Percentiles rank a stretch among this genome's conserved stretches.
These are phyloP conservation scores for Dipteronia sinensis DNA, from an alignment of 345 rosid genomes.

Conservation along the genomic window DNA sequence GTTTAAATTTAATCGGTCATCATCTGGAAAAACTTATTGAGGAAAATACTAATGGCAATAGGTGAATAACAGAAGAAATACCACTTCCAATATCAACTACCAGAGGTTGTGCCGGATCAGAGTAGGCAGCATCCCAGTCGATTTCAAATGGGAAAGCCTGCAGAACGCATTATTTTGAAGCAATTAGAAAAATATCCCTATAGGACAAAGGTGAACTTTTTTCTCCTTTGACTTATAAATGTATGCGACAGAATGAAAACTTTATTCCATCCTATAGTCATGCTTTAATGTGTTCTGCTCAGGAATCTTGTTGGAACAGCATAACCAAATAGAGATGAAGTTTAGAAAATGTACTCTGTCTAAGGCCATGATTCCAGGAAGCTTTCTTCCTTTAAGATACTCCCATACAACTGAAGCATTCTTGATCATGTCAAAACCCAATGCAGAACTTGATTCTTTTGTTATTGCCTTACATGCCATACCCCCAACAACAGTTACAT, in stretches of 20 bases:
- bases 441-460: slow-evolving; percentile 31
- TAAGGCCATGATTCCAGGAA: slow-evolving; percentile 63
- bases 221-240: background rate
- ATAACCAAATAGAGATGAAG: slow-evolving; percentile 17
- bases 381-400: slow-evolving; percentile 61
- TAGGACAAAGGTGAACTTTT: slow-evolving; percentile 9
- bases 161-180: slow-evolving; percentile 29
- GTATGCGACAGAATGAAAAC: background rate
- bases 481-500: slow-evolving; percentile 52
- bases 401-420: slow-evolving; percentile 63
- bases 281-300: background rate
- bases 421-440: slow-evolving; percentile 36
- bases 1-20: background rate
- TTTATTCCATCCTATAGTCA: background rate
- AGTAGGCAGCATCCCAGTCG: slow-evolving; percentile 50
- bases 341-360: slow-evolving; percentile 50
- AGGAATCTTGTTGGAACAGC: background rate
- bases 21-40: background rate
- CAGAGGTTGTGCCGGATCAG: slow-evolving; percentile 50
- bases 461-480: slow-evolving; percentile 42
- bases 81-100: slow-evolving; percentile 79
- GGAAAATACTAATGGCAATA: slow-evolving; percentile 8
- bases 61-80: slow-evolving; percentile 25
- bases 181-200: slow-evolving; percentile 11
- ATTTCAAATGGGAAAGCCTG: slow-evolving; percentile 65